Evolutionary conservation across 257 asterid genomes (phyloP), one percentile per base, ranked within the genome.

Genomic region (Solanum chaucha): DNA sequence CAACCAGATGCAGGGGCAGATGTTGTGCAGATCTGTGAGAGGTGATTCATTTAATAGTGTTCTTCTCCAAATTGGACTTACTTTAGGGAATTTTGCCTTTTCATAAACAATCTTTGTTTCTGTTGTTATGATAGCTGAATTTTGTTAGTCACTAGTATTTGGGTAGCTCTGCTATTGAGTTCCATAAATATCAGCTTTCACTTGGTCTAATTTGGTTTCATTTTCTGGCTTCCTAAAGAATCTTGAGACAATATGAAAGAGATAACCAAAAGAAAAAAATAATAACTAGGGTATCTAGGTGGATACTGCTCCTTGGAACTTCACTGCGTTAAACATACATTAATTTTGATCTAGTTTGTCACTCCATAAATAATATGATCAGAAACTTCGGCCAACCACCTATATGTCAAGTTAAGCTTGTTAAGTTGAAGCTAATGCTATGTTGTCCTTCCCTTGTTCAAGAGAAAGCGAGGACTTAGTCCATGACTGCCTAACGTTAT

Each of bases 11-110:
- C 98, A 86, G 99, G 93, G 71, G 92, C 93, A 83, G 86, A 94
- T 86, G 90, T 96, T 40, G 99, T 97, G 88, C 85, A 91, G 91
- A 91, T 91, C 13, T 97, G 98, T 89, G 99, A 94, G 92, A 97
- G 99, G 99, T 92, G 90, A 93, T 95, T 89, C 64, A 35, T 61
- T 83, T 30, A 26, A 10, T 30, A 17, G 19, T 28, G 68, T 81
- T 10, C 10, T 44, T 78, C 78, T 67, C 88, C 86, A 70, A 5
- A 84, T 88, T 38, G 55, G 68, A 59, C 59, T 86, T 85, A 55
- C 41, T 86, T 20, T 72, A 81, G 85, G 85, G 30, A 7, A 26
- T 83, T 22, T 38, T 75, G 84, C 86, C 58, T 61, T 34, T 71
- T 10, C 38, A 32, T 77, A 61, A 24, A 59, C 55, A 74, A 32